Evolutionary conservation across 371 early-diverging fungal genomes (phyloP), one percentile per base, ranked within the genome.

Genomic region (Circinella minor): DNA sequence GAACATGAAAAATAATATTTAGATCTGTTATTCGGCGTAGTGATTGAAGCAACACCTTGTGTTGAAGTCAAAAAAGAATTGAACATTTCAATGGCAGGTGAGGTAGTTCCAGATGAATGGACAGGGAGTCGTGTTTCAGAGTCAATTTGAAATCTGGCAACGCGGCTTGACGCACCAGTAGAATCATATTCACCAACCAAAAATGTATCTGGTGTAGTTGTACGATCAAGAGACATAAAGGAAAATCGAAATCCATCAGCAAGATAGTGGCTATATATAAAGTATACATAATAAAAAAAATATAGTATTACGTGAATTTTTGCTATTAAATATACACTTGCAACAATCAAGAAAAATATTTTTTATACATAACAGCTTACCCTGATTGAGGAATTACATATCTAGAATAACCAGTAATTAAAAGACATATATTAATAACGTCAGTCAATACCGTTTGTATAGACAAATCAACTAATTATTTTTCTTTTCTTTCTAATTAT

Each of bases 61-160:
- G 57, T 60, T 15, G 68, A 67, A 1, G 20, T 59, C 47, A 67
- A 39, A 17, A 38, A 38, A 34, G 57, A 43, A 20, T 67, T 59
- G 46, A 57, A 67, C 15, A 60, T 20, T 34, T 67, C 61, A 39
- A 39, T 59, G 9, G 68, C 68, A 17, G 61, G 38, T 7, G 61
- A 39, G 3, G 68, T 67, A 1, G 60, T 60, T 14, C 60, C 68
- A 15, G 61, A 57, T n/a, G 68, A 55, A 20, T 65, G 55, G 9
- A 10, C 10, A n/a, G 39, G 39, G 3, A 65, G 36, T 15, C 67
- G 67, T 4, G 67, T 67, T 39, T 51, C 51, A 13, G 59, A n/a
- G 37, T 67, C 68, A 61, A 67, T 57, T n/a, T 67, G 48, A 18
- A 67, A 67, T n/a, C 68, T 47, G 5, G 51, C 68, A 38, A 67